Percentiles rank a stretch among this genome's conserved stretches.
These are phyloP conservation scores for Phytophthora chlamydospora DNA, from an alignment of 352 stramenopile species.

Conservation along the genomic window DNA sequence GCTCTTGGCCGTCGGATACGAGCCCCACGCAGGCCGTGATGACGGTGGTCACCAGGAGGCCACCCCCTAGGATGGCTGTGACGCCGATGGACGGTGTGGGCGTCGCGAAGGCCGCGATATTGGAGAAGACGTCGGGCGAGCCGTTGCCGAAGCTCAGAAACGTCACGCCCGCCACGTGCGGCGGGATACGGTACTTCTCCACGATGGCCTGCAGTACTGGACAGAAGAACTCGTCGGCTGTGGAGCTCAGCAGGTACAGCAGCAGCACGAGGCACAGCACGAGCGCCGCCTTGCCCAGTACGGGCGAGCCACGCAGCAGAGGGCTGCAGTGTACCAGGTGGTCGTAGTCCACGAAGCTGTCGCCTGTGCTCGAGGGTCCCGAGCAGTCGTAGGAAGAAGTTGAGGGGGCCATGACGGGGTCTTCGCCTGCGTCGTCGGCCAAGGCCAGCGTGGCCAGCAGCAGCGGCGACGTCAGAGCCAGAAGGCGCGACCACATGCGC, in stretches of 20 bases:
- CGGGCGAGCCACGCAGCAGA: slow-evolving; percentile 47
- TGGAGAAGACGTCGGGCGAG: slow-evolving; percentile 81
- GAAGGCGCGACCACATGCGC: slow-evolving; percentile 20
- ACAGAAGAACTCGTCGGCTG: slow-evolving; percentile 85
- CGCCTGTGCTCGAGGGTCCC: slow-evolving; percentile 23
- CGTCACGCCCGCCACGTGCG: slow-evolving; percentile 75
- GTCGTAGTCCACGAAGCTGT: slow-evolving; percentile 76
- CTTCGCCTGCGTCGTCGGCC: not conserved
- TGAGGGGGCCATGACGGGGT: slow-evolving; percentile 3
- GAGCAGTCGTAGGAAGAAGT: slow-evolving; percentile 37
- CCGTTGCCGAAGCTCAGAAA: slow-evolving; percentile 87
- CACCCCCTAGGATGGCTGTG: slow-evolving; percentile 70
- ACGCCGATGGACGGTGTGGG: slow-evolving; percentile 73
- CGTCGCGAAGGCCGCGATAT: slow-evolving; percentile 74
- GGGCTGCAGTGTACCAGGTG: slow-evolving; percentile 62
- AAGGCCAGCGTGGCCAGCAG: slow-evolving; percentile 13
- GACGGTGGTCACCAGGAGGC: slow-evolving; percentile 78
- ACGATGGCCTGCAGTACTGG: slow-evolving; percentile 77
- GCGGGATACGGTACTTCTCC: slow-evolving; percentile 77
- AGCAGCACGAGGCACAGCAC: slow-evolving; percentile 62
- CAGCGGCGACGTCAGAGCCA: slow-evolving; percentile 11
- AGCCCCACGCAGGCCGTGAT: slow-evolving; percentile 76
- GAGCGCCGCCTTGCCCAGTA: slow-evolving; percentile 44
- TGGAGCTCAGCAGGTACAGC: slow-evolving; percentile 82
- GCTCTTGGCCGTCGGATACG: slow-evolving; percentile 69